Evolutionary conservation across 2,329 filamentous ascomycete genomes (phyloP).

Genomic region (Trichoderma endophyticum): DNA sequence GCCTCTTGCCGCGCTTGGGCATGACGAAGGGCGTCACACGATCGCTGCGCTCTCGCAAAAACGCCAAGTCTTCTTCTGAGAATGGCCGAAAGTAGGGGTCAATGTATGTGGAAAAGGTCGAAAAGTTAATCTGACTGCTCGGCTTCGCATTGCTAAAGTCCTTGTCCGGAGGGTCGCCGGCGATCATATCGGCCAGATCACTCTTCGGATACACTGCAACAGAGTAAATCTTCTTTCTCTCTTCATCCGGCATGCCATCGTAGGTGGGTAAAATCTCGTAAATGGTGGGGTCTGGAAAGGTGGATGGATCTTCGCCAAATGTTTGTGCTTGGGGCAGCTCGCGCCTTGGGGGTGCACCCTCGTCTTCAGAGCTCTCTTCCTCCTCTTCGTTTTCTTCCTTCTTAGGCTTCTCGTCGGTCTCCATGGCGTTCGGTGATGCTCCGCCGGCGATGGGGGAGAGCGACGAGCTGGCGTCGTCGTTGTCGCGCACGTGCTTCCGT

Average conservation of each 20-base stretch:
- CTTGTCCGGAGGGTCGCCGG: constrained; percentile 85
- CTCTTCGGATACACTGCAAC: constrained; percentile 78
- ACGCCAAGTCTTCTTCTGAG: constrained; percentile 90
- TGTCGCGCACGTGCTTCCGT: constrained; percentile 50
- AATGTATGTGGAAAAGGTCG: constrained; percentile 86
- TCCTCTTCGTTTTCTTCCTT: constrained; percentile 42
- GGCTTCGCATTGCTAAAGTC: constrained; percentile 96
- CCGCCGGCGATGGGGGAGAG: constrained; percentile 50
- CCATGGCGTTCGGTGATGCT: constrained; percentile 53
- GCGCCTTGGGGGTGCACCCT: constrained; percentile 58
- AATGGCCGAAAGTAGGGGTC: constrained; percentile 89
- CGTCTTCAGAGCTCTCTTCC: constrained; percentile 55
- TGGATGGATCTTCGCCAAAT: constrained; percentile 88
- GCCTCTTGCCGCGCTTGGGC: constrained; percentile 76
- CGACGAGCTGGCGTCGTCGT: constrained; percentile 58
- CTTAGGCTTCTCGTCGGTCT: constrained; percentile 54
- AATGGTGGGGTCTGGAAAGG: constrained; percentile 86
- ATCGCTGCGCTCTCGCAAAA: constrained; percentile 86
- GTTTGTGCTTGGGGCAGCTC: constrained; percentile 76
- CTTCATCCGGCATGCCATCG: constrained; percentile 75
- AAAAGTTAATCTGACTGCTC: constrained; percentile 88
- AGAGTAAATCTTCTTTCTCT: constrained; percentile 82
- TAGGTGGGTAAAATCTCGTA: constrained; percentile 83
- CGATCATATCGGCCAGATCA: constrained; percentile 79
- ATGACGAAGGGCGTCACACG: constrained; percentile 79